phyloP scores from a whole-genome alignment of 2,329 filamentous ascomycete genomes.

The Macrophomina tecta region DNA sequence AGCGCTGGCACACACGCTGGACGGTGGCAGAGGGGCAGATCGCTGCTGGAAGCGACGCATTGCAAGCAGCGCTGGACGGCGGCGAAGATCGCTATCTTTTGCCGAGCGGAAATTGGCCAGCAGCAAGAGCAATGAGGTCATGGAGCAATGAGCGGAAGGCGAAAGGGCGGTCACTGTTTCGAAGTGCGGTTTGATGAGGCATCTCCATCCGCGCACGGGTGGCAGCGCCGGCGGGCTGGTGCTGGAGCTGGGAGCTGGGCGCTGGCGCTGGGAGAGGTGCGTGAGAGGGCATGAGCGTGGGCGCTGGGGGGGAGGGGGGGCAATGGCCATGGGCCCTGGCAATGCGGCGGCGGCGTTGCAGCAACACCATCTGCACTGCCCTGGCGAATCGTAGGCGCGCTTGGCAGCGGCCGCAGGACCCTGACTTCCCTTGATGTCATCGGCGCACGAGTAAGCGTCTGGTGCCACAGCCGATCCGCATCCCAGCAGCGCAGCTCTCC shows the following conservation, averaged over 20 bases:
- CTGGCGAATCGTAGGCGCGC: neutral
- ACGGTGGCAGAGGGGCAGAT: neutral
- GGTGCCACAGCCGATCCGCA: slow-evolving; percentile 1
- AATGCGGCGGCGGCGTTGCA: neutral
- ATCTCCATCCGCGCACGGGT: neutral
- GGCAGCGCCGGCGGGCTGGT: neutral
- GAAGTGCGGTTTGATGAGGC: slow-evolving; percentile 11
- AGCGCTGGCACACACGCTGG: neutral
- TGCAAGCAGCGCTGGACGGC: neutral
- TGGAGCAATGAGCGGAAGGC: neutral
- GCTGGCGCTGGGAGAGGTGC: no score
- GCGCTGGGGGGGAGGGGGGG: no score
- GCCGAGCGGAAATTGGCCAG: slow-evolving; percentile 22
- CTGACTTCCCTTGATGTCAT: neutral
- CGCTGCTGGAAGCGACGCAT: neutral
- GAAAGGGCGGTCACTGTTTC: slow-evolving; percentile 24
- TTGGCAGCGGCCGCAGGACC: slow-evolving; percentile 2
- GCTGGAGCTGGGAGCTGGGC: no score
- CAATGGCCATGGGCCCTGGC: neutral
- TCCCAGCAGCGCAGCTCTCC: neutral
- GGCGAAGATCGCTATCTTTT: slow-evolving; percentile 20
- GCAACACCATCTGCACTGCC: neutral
- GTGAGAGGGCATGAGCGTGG: no score
- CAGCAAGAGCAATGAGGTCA: slow-evolving; percentile 18
- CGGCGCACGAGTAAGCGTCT: neutral